These are phyloP conservation scores for Camelina sativa DNA, from an alignment of 345 rosid species.

Conservation along the genomic window DNA sequence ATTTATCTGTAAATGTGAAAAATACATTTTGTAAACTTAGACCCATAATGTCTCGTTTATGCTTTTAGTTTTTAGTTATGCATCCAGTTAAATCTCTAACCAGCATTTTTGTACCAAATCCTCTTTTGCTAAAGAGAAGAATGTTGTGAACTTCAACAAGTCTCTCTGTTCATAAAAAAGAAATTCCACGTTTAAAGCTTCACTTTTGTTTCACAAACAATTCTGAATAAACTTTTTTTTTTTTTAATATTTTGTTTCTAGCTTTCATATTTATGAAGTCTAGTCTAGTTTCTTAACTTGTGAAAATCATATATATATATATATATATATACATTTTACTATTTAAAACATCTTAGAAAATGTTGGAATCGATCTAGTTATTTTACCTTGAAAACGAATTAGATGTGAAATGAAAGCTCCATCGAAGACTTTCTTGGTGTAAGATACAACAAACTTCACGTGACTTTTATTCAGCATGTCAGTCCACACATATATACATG, in stretches of 20 bases:
- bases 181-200: not conserved
- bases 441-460: constrained; percentile 43
- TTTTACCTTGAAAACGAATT: not conserved
- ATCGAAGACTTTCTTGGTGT: constrained; percentile 36
- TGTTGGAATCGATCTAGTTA: not conserved
- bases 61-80: not conserved
- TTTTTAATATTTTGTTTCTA: not conserved
- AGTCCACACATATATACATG: constrained; percentile 24
- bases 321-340: no score
- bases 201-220: not conserved
- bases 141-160: not conserved
- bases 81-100: constrained; percentile 22
- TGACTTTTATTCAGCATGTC: constrained; percentile 29
- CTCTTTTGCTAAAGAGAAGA: not conserved
- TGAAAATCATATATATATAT: no score
- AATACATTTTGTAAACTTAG: not conserved
- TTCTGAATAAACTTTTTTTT: not conserved
- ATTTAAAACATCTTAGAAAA: not conserved
- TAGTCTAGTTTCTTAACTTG: no score
- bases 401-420: constrained; percentile 37
- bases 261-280: not conserved
- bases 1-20: constrained; percentile 22
- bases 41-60: constrained; percentile 31
- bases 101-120: constrained; percentile 6
- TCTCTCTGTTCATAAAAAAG: no score